These are phyloP conservation scores for Raddia guianensis DNA, from an alignment of 176 grass and related monocot genomes.

Conservation along the genomic window DNA sequence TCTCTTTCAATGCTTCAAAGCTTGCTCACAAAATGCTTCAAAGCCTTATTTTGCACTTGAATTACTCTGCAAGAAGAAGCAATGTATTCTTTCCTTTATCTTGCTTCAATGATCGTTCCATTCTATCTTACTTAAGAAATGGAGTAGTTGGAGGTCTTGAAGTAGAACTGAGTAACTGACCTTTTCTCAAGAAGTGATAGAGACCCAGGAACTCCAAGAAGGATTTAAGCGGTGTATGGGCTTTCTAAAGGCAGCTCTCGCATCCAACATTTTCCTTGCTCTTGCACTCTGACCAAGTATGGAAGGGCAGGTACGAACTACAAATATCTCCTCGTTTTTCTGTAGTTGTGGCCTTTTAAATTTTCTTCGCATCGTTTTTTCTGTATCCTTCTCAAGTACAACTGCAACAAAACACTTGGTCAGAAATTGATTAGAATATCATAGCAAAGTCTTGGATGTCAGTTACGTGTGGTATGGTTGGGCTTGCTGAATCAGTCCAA, in stretches of 20 bases:
- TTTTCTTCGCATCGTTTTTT: conserved; percentile 23
- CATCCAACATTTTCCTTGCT: conserved; percentile 30
- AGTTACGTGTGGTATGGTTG: conserved; percentile 21
- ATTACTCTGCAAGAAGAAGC: conserved; percentile 49
- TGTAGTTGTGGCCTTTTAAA: conserved; percentile 6
- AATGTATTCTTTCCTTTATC: conserved; percentile 36
- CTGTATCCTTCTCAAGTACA: conserved; percentile 26
- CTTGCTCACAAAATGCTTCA: conserved; percentile 28
- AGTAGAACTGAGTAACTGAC: conserved; percentile 70
- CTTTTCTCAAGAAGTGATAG: conserved; percentile 53
- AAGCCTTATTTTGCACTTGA: conserved; percentile 47
- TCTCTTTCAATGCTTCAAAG: conserved; percentile 45
- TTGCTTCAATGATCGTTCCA: conserved; percentile 39
- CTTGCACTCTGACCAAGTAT: conserved; percentile 16
- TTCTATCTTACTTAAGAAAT: conserved; percentile 43
- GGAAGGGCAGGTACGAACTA: conserved; percentile 42
- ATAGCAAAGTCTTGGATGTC: conserved; percentile 29
- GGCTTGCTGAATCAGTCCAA: conserved; percentile 24
- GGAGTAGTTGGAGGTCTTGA: conserved; percentile 49
- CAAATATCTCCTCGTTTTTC: conserved; percentile 13
- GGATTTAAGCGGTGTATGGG: conserved; percentile 55
- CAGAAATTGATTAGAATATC: conserved; percentile 38
- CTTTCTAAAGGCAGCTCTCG: conserved; percentile 39
- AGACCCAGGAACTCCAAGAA: conserved; percentile 50
- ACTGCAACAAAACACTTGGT: conserved; percentile 30